Evolutionary conservation across 1,284 basidiomycete species (phyloP).

Genomic region (Tylopilus microsporus): DNA sequence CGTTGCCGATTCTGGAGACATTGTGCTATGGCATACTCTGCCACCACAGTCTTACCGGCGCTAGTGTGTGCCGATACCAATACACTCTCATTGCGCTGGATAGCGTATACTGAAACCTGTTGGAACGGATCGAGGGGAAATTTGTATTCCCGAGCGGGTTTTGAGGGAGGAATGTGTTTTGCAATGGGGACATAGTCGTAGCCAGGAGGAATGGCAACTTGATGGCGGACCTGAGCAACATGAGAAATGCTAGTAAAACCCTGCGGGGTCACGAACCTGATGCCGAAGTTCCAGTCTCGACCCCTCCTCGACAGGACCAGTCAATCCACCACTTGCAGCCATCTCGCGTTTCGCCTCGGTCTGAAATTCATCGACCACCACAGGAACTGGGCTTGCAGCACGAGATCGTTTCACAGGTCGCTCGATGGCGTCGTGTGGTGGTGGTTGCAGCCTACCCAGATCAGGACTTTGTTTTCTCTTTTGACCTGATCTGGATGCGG

Average conservation of each 20-base stretch:
- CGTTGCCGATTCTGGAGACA: constrained; percentile 89
- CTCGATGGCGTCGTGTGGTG: constrained; percentile 10
- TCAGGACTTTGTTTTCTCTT: constrained; percentile 25
- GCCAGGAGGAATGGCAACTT: constrained; percentile 92
- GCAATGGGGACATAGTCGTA: constrained; percentile 92
- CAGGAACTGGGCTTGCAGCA: constrained; percentile 52
- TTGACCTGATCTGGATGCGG: constrained; percentile 6
- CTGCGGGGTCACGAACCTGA: constrained; percentile 48
- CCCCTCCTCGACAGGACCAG: constrained; percentile 61
- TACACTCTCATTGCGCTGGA: constrained; percentile 96
- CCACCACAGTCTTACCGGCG: constrained; percentile 98
- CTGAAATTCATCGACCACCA: constrained; percentile 86
- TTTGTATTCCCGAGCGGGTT: constrained; percentile 90
- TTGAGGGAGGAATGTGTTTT: constrained; percentile 85
- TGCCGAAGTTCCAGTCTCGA: constrained; percentile 71
- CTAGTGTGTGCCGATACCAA: constrained; percentile 98
- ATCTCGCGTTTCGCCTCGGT: constrained; percentile 86
- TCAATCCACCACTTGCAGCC: constrained; percentile 77
- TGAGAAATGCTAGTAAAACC: constrained; percentile 1
- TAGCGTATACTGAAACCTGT: constrained; percentile 88
- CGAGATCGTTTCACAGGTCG: constrained; percentile 25
- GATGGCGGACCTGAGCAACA: constrained; percentile 69
- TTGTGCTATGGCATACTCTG: constrained; percentile 98
- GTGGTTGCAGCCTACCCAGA: neutral
- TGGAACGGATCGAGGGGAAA: constrained; percentile 99